Evolutionary conservation across 78 protist species (phyloP).

Genomic region (Paratrimastix pyriformis): DNA sequence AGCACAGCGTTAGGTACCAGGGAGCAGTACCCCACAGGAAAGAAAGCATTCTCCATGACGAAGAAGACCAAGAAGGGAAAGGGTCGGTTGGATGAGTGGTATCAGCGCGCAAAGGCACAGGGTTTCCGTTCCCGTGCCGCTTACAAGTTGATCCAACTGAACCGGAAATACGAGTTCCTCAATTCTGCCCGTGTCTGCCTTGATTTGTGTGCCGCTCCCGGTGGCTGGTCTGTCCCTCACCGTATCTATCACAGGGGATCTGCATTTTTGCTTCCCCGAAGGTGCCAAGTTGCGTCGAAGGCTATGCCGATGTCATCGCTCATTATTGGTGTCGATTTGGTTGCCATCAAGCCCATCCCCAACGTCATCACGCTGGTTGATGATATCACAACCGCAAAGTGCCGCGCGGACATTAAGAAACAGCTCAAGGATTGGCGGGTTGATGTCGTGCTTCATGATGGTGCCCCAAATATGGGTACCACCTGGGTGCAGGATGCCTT

Average conservation of each 20-base stretch:
- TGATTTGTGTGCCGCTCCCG: slow-evolving; percentile 99
- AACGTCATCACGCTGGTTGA: slow-evolving; percentile 49
- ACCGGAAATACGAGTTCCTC: slow-evolving; percentile 84
- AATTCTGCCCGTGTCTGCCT: slow-evolving; percentile 49
- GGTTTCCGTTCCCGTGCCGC: slow-evolving; percentile 97
- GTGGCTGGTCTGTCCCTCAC: slow-evolving; percentile 59
- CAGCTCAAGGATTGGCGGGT: slow-evolving; percentile 50
- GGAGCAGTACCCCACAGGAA: too few relatives aligned
- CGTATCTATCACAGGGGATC: not conserved
- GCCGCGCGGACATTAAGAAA: slow-evolving; percentile 56
- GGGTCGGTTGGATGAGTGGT: slow-evolving; percentile 47
- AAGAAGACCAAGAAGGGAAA: too few relatives aligned
- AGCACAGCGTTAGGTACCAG: too few relatives aligned
- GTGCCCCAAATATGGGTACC: slow-evolving; percentile 98
- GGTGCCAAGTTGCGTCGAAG: slow-evolving; percentile 89
- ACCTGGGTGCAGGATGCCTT: slow-evolving; percentile 92
- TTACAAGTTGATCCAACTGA: slow-evolving; percentile 95
- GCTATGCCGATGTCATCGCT: slow-evolving; percentile 68
- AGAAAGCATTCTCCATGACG: too few relatives aligned
- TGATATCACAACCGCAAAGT: slow-evolving; percentile 92
- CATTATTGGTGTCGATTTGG: slow-evolving; percentile 93
- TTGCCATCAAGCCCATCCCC: slow-evolving; percentile 83
- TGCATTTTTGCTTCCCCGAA: not conserved
- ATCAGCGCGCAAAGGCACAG: slow-evolving; percentile 94
- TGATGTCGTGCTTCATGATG: slow-evolving; percentile 97